Evolutionary conservation across 2,329 filamentous ascomycete species (phyloP), one percentile per base, ranked within the genome.

Genomic region (Microcera coccophila): DNA sequence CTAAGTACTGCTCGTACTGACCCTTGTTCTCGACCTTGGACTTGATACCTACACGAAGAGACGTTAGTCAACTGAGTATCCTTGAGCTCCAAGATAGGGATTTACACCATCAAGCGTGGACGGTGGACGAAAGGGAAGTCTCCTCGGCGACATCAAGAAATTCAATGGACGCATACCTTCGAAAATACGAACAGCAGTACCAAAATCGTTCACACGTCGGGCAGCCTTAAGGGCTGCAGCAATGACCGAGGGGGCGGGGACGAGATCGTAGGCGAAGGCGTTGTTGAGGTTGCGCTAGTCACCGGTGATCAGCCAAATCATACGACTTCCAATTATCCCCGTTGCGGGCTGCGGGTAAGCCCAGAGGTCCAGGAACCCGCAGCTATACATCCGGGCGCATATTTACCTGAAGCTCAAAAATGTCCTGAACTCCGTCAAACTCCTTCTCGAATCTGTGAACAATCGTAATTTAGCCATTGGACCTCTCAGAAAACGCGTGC

Each of bases 191-290:
- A 98, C 93, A 61, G 93, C 93, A 55, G 93, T 98, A 57, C 93
- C 93, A 77, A 85, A 97, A 78, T 98, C 93, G 73, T 98, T 96
- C 67, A 98, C 93, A 70, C 93, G 82, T 70, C 93, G 81, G 58
- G 93, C 93, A 61, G 93, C 93, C 73, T 85, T 90, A 62, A 98
- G 82, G 54, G 93, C 93, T 62, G 93, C 90, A 62, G 81, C 82
- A 70, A 96, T 81, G 66, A 98, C 93, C 59, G 87, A 82, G 54
- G 91, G 84, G 34, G 91, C 93, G 64, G 94, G 93, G 57, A 98
- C 93, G 64, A 98, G 85, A 84, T 98, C 93, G 84, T 98, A 98
- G 66, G 93, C 93, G 75, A 98, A 98, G 68, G 90, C 91, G 77
- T 98, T 98, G 85, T 98, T 98, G 66, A 95, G 79, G 78, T 95